A percentile compares a stretch with the other conserved stretches of the same genome.
Evolutionary conservation across 768 basidiomycete species (phyloP).

Genomic region (Sistotremastrum niveocremeum): DNA sequence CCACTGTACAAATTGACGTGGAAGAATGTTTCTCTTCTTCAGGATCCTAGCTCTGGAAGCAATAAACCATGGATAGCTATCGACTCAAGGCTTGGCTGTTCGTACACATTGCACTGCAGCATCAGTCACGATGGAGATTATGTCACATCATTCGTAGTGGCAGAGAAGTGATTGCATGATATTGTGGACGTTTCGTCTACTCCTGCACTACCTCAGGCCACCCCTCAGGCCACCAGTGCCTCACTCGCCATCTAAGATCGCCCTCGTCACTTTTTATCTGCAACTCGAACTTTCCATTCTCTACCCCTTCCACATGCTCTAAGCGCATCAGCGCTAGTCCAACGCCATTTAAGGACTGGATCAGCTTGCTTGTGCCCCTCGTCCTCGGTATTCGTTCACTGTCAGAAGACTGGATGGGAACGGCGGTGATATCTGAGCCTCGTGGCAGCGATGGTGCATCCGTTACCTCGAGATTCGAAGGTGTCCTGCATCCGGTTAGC

Average conservation of each 20-base stretch:
- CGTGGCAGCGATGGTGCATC: neutral
- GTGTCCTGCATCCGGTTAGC: slow-evolving; percentile 3
- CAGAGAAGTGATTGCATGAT: slow-evolving; percentile 25
- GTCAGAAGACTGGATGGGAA: slow-evolving; percentile 11
- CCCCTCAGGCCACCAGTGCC: slow-evolving; percentile 34
- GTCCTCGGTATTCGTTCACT: slow-evolving; percentile 35
- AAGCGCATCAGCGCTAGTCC: slow-evolving; percentile 73
- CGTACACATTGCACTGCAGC: slow-evolving; percentile 44
- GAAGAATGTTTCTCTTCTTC: slow-evolving; percentile 47
- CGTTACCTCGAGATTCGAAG: too few relatives aligned
- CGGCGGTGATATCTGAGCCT: slow-evolving; percentile 16
- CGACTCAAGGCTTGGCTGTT: slow-evolving; percentile 9
- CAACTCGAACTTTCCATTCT: slow-evolving; percentile 31
- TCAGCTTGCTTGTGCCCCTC: slow-evolving; percentile 62
- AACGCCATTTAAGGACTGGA: slow-evolving; percentile 42
- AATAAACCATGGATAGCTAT: slow-evolving; percentile 9
- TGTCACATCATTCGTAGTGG: slow-evolving; percentile 52
- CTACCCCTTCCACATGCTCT: slow-evolving; percentile 51
- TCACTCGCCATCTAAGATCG: slow-evolving; percentile 25
- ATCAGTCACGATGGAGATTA: slow-evolving; percentile 79
- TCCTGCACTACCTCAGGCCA: slow-evolving; percentile 57
- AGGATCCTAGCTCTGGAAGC: slow-evolving; percentile 11
- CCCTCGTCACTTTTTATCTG: slow-evolving; percentile 15
- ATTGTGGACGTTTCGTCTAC: slow-evolving; percentile 7
- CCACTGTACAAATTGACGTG: slow-evolving; percentile 48